phyloP scores from a whole-genome alignment of 2,329 filamentous ascomycete species.

The Bipolaris cookei region DNA sequence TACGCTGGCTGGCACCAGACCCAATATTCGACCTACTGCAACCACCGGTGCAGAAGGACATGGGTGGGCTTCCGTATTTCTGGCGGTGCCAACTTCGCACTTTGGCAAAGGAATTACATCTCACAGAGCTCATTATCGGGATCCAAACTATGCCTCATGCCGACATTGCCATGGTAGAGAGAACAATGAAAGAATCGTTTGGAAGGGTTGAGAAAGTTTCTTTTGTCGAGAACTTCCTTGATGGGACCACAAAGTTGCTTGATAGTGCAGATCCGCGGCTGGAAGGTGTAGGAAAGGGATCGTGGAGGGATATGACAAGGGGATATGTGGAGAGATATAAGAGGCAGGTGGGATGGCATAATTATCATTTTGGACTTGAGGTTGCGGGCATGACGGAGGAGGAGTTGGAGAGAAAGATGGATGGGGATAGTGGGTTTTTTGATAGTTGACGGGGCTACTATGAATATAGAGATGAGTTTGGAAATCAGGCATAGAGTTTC shows the following conservation, averaged over 20 bases:
- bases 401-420: constrained; percentile 24
- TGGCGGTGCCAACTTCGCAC: constrained; percentile 44
- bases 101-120: constrained; percentile 32
- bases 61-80: constrained; percentile 31
- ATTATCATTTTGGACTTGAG: constrained; percentile 20
- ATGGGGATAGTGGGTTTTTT: constrained; percentile 23
- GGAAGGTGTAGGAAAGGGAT: not conserved
- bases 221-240: constrained; percentile 17
- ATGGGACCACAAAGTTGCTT: constrained; percentile 7
- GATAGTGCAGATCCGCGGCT: constrained; percentile 9
- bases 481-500: too few species aligned
- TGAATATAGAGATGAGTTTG: not conserved
- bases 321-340: constrained; percentile 22
- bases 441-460: constrained; percentile 8
- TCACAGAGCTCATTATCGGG: constrained; percentile 34
- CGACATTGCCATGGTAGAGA: constrained; percentile 35
- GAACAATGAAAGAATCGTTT: constrained; percentile 26
- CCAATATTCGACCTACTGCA: constrained; percentile 36
- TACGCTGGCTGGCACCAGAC: constrained; percentile 42
- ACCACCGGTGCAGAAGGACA: constrained; percentile 28
- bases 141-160: constrained; percentile 21
- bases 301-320: constrained; percentile 28
- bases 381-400: constrained; percentile 10
- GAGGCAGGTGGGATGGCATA: constrained; percentile 9
- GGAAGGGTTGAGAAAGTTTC: constrained; percentile 24